Percentiles rank a stretch among this genome's conserved stretches.
These are phyloP conservation scores for Tetracladium setigerum DNA, from an alignment of 495 filamentous ascomycete species.

Conservation along the genomic window DNA sequence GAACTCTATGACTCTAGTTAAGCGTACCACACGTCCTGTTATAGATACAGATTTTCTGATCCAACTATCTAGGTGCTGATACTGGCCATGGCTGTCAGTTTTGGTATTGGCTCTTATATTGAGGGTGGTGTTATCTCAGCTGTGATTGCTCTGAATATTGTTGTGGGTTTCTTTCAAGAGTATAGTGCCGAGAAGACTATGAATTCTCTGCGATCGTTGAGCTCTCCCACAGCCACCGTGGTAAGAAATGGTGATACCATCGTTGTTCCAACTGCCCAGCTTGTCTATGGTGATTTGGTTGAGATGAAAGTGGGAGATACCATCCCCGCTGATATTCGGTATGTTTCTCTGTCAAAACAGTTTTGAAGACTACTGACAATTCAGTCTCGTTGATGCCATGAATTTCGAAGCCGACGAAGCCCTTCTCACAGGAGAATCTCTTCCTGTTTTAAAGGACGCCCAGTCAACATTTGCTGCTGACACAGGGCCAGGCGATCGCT, in stretches of 20 bases:
- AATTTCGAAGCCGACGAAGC: conserved; percentile 66
- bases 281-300: conserved; percentile 74
- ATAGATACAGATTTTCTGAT: conserved; percentile 5
- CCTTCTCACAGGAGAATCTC: conserved; percentile 64
- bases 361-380: not conserved
- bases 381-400: conserved; percentile 54
- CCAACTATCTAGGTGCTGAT: conserved; percentile 54
- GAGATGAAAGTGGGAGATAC: conserved; percentile 75
- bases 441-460: conserved; percentile 39
- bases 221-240: conserved; percentile 68
- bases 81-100: conserved; percentile 75
- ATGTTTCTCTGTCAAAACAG: not conserved
- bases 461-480: conserved; percentile 32
- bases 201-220: conserved; percentile 65
- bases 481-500: conserved; percentile 53
- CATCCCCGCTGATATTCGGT: conserved; percentile 58
- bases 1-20: conserved; percentile 59
- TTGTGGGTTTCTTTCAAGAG: conserved; percentile 70
- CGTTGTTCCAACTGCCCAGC: conserved; percentile 54
- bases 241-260: conserved; percentile 58
- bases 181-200: conserved; percentile 81
- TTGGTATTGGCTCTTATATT: conserved; percentile 69
- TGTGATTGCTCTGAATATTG: conserved; percentile 73
- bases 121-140: conserved; percentile 75
- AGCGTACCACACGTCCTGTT: conserved; percentile 1